phyloP scores from a whole-genome alignment of 169 alveolate species.

The Plasmodium knowlesi region DNA sequence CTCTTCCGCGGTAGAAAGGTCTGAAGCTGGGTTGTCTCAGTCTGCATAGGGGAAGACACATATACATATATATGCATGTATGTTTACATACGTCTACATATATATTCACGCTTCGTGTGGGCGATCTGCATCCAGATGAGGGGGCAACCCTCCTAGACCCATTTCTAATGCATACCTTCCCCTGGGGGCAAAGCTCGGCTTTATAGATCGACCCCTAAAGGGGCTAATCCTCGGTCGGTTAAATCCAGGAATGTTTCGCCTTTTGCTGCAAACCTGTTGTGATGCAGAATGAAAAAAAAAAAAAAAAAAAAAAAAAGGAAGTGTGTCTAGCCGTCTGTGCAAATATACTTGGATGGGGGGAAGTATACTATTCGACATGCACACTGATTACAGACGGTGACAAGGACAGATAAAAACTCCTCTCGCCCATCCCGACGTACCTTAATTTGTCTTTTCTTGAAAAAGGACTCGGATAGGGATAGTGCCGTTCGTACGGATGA shows the following conservation, averaged over 20 bases:
- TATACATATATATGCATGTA: background rate
- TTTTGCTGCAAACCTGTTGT: conserved; percentile 83
- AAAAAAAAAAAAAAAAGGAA: background rate
- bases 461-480: conserved; percentile 90
- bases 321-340: background rate
- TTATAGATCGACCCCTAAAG: conserved; percentile 62
- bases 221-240: conserved; percentile 60
- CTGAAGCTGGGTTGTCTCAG: conserved; percentile 74
- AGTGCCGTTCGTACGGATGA: conserved; percentile 90
- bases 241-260: conserved; percentile 89
- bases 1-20: conserved; percentile 75
- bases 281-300: background rate
- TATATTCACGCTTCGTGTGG: background rate
- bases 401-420: background rate
- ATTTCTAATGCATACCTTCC: conserved; percentile 32
- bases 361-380: background rate
- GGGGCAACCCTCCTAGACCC: background rate
- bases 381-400: background rate
- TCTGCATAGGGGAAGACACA: background rate
- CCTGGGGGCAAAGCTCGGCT: conserved; percentile 6
- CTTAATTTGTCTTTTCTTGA: conserved; percentile 92
- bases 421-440: conserved; percentile 69
- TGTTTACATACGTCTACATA: background rate
- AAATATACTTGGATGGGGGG: background rate
- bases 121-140: background rate